Evolutionary conservation across 2,329 filamentous ascomycete genomes (phyloP).

Genomic region (Neopestalotiopsis rosae): DNA sequence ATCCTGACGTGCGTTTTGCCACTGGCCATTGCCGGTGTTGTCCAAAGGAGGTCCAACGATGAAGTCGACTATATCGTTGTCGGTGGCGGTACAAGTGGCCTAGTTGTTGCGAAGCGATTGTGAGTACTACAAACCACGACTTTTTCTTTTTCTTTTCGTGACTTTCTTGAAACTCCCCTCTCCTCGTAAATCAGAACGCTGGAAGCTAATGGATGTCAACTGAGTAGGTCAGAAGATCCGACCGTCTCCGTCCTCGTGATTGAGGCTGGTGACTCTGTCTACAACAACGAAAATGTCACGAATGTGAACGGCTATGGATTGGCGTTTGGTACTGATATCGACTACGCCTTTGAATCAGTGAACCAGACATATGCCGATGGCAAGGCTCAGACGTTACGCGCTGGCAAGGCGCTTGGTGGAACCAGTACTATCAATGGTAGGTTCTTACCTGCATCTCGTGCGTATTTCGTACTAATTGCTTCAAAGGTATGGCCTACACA

Average conservation of each 20-base stretch:
- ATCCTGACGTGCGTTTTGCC: not conserved
- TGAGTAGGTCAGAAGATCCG: conserved; percentile 8
- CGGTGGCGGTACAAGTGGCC: conserved; percentile 15
- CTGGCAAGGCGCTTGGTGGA: conserved; percentile 20
- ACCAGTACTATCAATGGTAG: conserved; percentile 19
- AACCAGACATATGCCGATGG: conserved; percentile 17
- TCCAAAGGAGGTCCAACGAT: not conserved
- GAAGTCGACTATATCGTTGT: conserved; percentile 19
- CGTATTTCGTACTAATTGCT: not conserved
- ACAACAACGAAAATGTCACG: conserved; percentile 18
- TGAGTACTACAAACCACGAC: not conserved
- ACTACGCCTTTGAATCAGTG: conserved; percentile 14
- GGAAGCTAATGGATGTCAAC: too few species aligned
- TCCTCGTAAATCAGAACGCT: too few species aligned
- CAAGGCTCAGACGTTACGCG: conserved; percentile 9
- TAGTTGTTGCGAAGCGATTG: conserved; percentile 19
- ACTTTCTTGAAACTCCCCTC: too few species aligned
- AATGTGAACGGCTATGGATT: conserved; percentile 9
- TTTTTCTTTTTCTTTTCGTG: too few species aligned
- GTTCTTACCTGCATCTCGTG: not conserved
- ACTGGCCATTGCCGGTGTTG: not conserved
- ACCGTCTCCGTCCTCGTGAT: conserved; percentile 14
- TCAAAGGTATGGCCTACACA: conserved; percentile 41
- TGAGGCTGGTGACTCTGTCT: conserved; percentile 19
- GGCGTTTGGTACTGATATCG: conserved; percentile 18